Evolutionary conservation across 805 yeast species (phyloP).

Genomic region (Wickerhamomyces xylosicus): DNA sequence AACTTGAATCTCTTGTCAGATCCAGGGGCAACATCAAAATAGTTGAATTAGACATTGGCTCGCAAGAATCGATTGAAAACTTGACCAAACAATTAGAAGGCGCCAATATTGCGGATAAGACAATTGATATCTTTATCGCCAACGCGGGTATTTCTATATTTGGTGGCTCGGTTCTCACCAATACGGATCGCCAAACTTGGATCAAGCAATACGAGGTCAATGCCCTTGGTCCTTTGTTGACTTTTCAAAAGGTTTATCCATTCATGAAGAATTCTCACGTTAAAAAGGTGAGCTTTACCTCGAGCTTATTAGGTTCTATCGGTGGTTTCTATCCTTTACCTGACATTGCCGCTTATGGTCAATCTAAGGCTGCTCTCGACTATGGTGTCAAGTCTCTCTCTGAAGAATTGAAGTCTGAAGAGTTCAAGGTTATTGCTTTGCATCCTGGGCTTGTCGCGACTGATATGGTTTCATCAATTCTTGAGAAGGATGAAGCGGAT

Average conservation of each 20-base stretch:
- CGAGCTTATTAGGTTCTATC: conserved; percentile 20
- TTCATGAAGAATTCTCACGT: conserved; percentile 10
- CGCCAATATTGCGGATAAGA: conserved; percentile 4
- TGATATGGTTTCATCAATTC: conserved; percentile 19
- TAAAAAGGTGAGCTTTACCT: conserved; percentile 20
- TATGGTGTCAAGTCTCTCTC: conserved; percentile 18
- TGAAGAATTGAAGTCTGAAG: conserved; percentile 18
- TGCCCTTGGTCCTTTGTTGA: conserved; percentile 5
- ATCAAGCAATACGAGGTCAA: conserved; percentile 2
- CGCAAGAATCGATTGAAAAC: conserved; percentile 6
- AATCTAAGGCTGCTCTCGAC: conserved; percentile 29
- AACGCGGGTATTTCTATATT: conserved; percentile 8
- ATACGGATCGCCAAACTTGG: conserved; percentile 2
- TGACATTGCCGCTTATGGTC: conserved; percentile 24
- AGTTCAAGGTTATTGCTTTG: conserved; percentile 21
- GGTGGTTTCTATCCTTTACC: conserved; percentile 6
- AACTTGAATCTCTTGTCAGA: conserved; percentile 2
- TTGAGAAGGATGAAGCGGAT: too few species aligned
- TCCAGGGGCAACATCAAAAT: conserved; percentile 3
- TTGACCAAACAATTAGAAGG: conserved; percentile 2
- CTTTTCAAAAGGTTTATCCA: conserved; percentile 5
- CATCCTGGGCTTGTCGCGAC: conserved; percentile 33
- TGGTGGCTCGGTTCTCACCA: neutral
- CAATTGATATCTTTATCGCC: conserved; percentile 8
- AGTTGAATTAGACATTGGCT: conserved; percentile 5